Evolutionary conservation across 2,329 filamentous ascomycete genomes (phyloP).

Genomic region (Elsinoe perseae): DNA sequence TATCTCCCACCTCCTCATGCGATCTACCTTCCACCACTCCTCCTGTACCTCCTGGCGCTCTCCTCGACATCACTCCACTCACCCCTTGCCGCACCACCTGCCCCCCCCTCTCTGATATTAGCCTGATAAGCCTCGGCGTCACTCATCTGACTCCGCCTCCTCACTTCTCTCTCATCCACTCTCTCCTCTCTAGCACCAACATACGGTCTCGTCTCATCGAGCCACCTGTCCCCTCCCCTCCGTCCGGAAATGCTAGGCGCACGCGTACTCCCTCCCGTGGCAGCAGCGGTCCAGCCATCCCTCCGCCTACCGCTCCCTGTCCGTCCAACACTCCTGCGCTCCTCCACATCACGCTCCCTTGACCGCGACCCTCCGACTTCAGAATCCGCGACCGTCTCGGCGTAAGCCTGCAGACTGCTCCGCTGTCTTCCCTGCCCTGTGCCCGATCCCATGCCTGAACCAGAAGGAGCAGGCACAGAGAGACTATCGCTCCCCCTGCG

Average conservation of each 20-base stretch:
- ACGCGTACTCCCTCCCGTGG: background rate
- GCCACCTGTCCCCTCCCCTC: background rate
- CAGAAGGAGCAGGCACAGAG: background rate
- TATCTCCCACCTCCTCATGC: too few relatives aligned
- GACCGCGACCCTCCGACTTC: background rate
- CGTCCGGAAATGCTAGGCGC: background rate
- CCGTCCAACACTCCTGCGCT: too few relatives aligned
- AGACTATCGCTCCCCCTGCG: background rate
- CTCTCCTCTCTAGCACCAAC: background rate
- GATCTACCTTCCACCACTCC: background rate
- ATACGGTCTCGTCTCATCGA: background rate
- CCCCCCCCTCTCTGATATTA: background rate
- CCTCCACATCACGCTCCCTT: background rate
- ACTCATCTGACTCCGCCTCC: background rate
- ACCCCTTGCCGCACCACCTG: background rate
- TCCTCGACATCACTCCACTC: background rate
- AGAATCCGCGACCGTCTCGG: conserved; percentile 1
- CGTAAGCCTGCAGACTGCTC: background rate
- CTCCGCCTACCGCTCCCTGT: background rate
- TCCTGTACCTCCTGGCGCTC: background rate
- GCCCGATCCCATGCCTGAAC: background rate
- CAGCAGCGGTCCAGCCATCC: background rate
- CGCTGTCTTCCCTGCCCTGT: background rate
- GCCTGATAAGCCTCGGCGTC: background rate
- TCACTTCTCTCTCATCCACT: background rate